Base-by-base conservation (phyloP, 1,139 yeast species). In the Candida sojae region DNA sequence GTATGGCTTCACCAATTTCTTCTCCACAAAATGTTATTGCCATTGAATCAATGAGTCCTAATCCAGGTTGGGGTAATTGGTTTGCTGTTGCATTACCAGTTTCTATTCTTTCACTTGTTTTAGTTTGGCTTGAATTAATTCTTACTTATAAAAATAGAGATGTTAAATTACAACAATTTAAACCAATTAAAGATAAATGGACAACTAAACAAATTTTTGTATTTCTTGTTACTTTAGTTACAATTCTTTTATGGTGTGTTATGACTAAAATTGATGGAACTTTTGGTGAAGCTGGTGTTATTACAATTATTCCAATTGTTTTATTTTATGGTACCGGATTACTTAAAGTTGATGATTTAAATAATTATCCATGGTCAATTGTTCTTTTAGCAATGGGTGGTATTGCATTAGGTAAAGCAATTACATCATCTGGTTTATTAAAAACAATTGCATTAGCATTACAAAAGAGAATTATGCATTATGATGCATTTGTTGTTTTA, bases 371-470 rank as follows among this genome's bases (percentile, higher is more conserved):
- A 54, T 92, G 98, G 98, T 86, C 93, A 1, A 92, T 92, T 59
- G 91, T 92, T 17, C 81, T 92, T 49, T 76, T 92, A 55, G 97
- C 97, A 5, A 91, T 91, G 97, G 98, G 98, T 48, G 98, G 98
- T 58, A 79, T 90, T 52, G 96, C 97, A 0, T 75, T 92, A 39
- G 98, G 98, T 51, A 88, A 87, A 63, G 97, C 96, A 1, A 96
- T 92, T 6, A 81, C 93, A 1, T 85, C 95, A 2, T 88, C 96
- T 1, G 97, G 97, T 0, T 73, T 92, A 47, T 75, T 92, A 48
- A 77, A 78, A n/a, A 84, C 95, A 1, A 82, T 90, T 53, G 97
- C 97, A 2, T 61, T 68, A 11, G 73, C 82, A 1, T 85, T 92
- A 50, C 91, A 88, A 60, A 62, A 66, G 26, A 72, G 73, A 50